phyloP scores from a whole-genome alignment of 106 monocot genomes.

The Allium fistulosum region DNA sequence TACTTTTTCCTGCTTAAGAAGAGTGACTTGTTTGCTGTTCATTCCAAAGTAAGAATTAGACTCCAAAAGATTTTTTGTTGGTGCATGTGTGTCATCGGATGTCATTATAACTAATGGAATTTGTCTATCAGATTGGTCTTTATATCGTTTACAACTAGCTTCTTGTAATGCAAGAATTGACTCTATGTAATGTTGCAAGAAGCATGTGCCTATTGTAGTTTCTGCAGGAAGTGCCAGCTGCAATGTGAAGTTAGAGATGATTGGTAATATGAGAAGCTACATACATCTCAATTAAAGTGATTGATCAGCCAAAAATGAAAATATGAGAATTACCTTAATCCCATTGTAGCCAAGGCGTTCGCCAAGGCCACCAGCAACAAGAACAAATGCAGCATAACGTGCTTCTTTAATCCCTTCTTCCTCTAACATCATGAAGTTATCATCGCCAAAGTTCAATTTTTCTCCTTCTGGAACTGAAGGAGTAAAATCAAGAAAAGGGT shows the following conservation, averaged over 20 bases:
- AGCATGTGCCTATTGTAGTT: constrained; percentile 73
- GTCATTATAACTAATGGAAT: constrained; percentile 99
- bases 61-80: constrained; percentile 68
- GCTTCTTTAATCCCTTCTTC: constrained; percentile 74
- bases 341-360: constrained; percentile 98
- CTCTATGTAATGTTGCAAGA: constrained; percentile 83
- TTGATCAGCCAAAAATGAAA: neutral
- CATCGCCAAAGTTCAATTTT: constrained; percentile 76
- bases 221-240: constrained; percentile 89
- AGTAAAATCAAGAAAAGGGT: constrained; percentile 93
- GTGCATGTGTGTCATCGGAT: constrained; percentile 86
- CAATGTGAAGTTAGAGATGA: neutral
- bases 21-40: constrained; percentile 71
- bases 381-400: constrained; percentile 74
- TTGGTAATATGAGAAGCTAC: too few species aligned
- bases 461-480: constrained; percentile 96
- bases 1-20: constrained; percentile 99
- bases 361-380: constrained; percentile 96
- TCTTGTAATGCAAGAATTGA: constrained; percentile 84
- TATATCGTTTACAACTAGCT: constrained; percentile 38
- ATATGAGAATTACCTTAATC: constrained; percentile 56
- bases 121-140: constrained; percentile 27
- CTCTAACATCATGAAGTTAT: constrained; percentile 76
- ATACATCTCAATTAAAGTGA: too few species aligned
- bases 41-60: constrained; percentile 95